phyloP scores from a whole-genome alignment of 768 basidiomycete species.

The Tephrocybe sp. region DNA sequence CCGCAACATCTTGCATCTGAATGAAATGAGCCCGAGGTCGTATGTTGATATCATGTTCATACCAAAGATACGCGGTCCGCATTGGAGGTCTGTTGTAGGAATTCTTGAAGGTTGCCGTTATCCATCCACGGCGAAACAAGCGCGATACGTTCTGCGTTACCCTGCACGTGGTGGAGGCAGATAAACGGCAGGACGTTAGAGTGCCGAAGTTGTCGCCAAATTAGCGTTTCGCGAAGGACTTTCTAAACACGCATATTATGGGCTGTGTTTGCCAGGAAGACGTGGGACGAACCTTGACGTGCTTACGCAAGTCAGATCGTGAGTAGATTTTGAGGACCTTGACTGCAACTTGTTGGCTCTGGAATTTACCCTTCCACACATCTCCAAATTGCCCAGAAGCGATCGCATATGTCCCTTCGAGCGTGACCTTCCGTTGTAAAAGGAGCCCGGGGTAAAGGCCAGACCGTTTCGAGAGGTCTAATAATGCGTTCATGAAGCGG shows the following conservation, averaged over 20 bases:
- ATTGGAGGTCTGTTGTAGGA: neutral
- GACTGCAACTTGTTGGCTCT: constrained; percentile 28
- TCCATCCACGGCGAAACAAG: constrained; percentile 18
- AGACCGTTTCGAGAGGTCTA: constrained; percentile 26
- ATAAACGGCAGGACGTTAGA: constrained; percentile 17
- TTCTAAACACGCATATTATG: constrained; percentile 1
- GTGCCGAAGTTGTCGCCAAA: constrained; percentile 16
- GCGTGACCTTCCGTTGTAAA: constrained; percentile 2
- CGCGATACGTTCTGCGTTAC: constrained; percentile 9
- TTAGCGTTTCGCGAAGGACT: constrained; percentile 13
- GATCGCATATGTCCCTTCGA: constrained; percentile 15
- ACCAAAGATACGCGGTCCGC: constrained; percentile 15
- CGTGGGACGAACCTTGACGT: constrained; percentile 16
- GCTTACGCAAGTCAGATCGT: constrained; percentile 4
- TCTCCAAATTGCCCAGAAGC: constrained; percentile 29
- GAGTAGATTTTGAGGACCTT: constrained; percentile 24
- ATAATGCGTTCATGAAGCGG: constrained; percentile 13
- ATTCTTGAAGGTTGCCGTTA: constrained; percentile 13
- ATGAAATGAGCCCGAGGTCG: too few relatives aligned
- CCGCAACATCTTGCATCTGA: constrained; percentile 16
- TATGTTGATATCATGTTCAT: too few relatives aligned
- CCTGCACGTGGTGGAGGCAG: constrained; percentile 11
- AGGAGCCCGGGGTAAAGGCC: constrained; percentile 26
- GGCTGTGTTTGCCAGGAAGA: neutral
- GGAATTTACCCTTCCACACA: constrained; percentile 27